Conservation (phyloP, 164 flowering plant species). For the Stephania cephalantha region DNA sequence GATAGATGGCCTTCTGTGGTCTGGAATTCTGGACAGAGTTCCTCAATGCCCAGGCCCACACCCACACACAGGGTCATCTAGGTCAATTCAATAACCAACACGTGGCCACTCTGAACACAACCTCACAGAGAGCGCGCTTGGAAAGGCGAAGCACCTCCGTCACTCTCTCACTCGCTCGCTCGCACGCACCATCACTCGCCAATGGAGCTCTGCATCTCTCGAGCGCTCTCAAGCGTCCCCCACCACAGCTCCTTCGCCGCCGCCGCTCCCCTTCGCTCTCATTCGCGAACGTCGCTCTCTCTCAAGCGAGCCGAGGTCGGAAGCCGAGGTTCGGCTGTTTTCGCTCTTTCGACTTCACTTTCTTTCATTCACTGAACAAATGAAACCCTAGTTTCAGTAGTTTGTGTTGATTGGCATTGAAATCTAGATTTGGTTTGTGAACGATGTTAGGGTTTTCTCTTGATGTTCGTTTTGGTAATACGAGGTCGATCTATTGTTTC, state of each 20-base stretch:
- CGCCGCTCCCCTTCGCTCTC: neutral
- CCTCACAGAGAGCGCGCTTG: neutral
- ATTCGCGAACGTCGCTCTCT: neutral
- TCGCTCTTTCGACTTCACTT: neutral
- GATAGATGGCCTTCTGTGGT: too few species aligned
- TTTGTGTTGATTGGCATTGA: neutral
- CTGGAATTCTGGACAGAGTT: too few species aligned
- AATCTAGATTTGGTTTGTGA: too few species aligned
- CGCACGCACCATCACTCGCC: neutral
- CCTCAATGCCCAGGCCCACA: too few species aligned
- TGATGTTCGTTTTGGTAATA: neutral
- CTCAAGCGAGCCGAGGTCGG: neutral
- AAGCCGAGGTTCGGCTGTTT: slow-evolving; percentile 7
- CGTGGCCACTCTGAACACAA: too few species aligned
- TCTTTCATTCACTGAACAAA: neutral
- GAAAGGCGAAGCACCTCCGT: neutral
- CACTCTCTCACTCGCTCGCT: neutral
- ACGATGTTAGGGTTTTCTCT: neutral
- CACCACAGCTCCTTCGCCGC: slow-evolving; percentile 1
- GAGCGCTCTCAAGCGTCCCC: slow-evolving; percentile 7
- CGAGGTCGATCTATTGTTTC: neutral
- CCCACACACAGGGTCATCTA: too few species aligned
- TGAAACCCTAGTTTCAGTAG: slow-evolving; percentile 4
- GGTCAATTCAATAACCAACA: too few species aligned
- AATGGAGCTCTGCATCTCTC: slow-evolving; percentile 14